Conservation (phyloP, 2,329 filamentous ascomycete species). For the Colletotrichum falcatum region DNA sequence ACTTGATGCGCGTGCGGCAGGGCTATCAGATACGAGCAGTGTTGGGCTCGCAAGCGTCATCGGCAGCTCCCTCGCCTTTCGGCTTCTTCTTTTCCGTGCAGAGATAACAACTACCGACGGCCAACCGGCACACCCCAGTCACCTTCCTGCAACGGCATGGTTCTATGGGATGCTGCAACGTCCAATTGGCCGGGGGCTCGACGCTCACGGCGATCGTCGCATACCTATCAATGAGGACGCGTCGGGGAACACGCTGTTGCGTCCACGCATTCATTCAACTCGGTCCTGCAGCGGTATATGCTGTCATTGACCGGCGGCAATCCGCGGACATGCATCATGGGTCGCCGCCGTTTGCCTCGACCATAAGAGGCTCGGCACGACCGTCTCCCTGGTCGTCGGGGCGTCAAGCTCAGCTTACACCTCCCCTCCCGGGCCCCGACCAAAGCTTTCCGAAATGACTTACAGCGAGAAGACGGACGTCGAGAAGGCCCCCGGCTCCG, state of each 20-base stretch:
- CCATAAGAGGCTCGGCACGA: neutral
- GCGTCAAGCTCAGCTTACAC: no score
- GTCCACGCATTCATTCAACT: neutral
- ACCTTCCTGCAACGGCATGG: conserved; percentile 30
- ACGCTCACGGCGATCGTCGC: neutral
- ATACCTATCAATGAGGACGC: conserved; percentile 21
- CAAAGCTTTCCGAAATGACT: neutral
- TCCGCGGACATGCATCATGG: neutral
- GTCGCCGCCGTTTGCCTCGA: neutral
- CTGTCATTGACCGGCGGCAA: conserved; percentile 13
- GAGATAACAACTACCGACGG: conserved; percentile 33
- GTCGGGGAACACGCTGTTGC: neutral
- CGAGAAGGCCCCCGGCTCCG: conserved; percentile 9
- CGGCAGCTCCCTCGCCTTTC: conserved; percentile 6
- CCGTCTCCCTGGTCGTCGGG: neutral
- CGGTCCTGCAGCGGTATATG: neutral
- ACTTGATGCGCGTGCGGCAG: neutral
- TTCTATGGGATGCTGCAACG: neutral
- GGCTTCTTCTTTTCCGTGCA: conserved; percentile 24
- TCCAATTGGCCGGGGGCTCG: conserved; percentile 15
- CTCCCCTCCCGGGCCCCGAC: neutral
- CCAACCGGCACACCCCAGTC: conserved; percentile 5
- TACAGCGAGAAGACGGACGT: conserved; percentile 8
- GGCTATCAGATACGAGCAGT: neutral
- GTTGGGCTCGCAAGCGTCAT: neutral